These are phyloP conservation scores for Cercospora zeina DNA, from an alignment of 2,329 filamentous ascomycete species.

Conservation along the genomic window DNA sequence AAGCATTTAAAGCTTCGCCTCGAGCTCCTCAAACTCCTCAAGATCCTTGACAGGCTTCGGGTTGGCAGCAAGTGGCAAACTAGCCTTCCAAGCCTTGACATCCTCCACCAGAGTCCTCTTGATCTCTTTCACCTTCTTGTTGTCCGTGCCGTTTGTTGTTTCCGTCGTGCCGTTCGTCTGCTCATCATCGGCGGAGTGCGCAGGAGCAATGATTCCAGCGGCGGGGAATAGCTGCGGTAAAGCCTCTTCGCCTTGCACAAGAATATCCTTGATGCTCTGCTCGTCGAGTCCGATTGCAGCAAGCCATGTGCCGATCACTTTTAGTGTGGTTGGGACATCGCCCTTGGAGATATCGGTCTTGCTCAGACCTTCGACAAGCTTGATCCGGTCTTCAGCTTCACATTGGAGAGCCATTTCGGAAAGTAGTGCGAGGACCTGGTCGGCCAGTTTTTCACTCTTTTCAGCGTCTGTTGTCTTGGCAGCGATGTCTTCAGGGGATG, in stretches of 20 bases:
- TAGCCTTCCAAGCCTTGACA: conserved; percentile 76
- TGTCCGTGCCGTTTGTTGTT: conserved; percentile 40
- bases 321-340: conserved; percentile 41
- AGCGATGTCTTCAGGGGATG: conserved; percentile 44
- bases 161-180: conserved; percentile 39
- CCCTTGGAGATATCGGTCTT: conserved; percentile 49
- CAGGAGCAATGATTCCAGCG: conserved; percentile 18
- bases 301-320: conserved; percentile 46
- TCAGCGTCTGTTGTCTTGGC: conserved; percentile 41
- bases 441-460: conserved; percentile 49
- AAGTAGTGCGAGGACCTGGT: conserved; percentile 51
- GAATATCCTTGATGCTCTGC: conserved; percentile 52
- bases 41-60: conserved; percentile 72
- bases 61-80: conserved; percentile 69
- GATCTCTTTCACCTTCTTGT: conserved; percentile 50
- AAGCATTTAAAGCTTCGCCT: conserved; percentile 64
- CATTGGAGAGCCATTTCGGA: conserved; percentile 49
- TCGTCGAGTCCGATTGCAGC: conserved; percentile 50
- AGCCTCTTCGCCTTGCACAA: conserved; percentile 53
- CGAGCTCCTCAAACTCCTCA: conserved; percentile 80
- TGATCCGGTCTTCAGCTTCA: conserved; percentile 43
- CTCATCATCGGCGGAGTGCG: conserved; percentile 10
- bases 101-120: conserved; percentile 69
- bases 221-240: conserved; percentile 48
- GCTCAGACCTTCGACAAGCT: conserved; percentile 49